Evolutionary conservation across 139 green algal species (phyloP), one percentile per base, ranked within the genome.

Genomic region (Chlorella sorokiniana): DNA sequence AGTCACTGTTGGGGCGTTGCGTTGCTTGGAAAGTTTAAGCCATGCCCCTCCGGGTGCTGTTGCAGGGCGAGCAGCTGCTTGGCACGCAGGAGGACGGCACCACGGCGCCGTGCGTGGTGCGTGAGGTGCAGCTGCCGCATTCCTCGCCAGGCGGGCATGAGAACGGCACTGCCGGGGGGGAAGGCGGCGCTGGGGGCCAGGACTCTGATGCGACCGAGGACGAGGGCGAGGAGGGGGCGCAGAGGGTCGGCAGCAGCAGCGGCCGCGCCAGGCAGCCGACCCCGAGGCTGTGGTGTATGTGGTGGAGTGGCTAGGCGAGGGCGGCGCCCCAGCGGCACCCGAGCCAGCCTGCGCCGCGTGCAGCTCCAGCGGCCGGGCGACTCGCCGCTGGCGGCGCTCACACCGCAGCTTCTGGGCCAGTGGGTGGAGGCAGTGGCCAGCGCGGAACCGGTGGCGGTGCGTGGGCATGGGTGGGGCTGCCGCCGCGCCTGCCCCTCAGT

Each of bases 371-470:
- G 67, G 37, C 48, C 45, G 0, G 27, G 77, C 33, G 59, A 61
- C 27, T 85, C 52, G 54, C n/a, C 38, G n/a, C 62, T 79, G 64
- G 59, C 37, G 20, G 42, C 51, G 25, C 75, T 88, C 38, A 70
- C 76, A 5, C 63, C 29, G 42, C 41, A 31, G 23, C 52, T 88
- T 48, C 69, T 88, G 35, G 69, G 62, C 22, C 40, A 54, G 31
- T 90, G 84, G 84, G 35, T 90, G 69, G 56, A 86, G 42, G 70
- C 78, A 7, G 78, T 89, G n/a, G 86, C 84, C 1, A 61, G 31
- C 1, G 73, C 71, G 1, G 71, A 78, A 51, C 51, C 71, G 4
- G 71, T 78, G 71, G 71, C 71, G 71, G 71, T 78, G 71, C 40
- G 70, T 44, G 31, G 41, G 14, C 63, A 40, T 38, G n/a, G n/a